Evolutionary conservation across 768 basidiomycete genomes (phyloP), one percentile per base, ranked within the genome.

Genomic region (Tulasnella sp.): DNA sequence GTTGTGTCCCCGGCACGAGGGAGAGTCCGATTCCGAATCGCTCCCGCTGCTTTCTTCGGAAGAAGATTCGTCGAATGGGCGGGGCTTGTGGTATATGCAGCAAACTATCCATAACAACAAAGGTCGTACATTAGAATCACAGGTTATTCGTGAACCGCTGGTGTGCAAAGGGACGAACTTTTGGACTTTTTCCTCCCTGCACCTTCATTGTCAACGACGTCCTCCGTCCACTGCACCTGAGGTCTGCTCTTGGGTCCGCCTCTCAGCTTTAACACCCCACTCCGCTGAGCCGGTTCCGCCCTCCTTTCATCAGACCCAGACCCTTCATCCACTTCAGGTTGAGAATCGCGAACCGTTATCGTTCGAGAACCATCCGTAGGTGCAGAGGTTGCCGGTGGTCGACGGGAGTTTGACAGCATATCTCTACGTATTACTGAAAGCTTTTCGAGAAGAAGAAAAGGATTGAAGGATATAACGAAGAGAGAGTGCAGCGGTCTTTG

Each of bases 141-240:
- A 19, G 4, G 69, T 14, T 29, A 45, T 72, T 25, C 12, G 38
- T 49, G 38, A 34, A 54, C n/a, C 19, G 40, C 42, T 42, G 25
- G 67, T 39, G 25, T 25, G n/a, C 17, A 37, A 52, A 14, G 29
- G 42, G 12, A 88, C 92, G 78, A 79, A 97, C 96, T 95, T 85
- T 98, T 98, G 37, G 94, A 94, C 78, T 92, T 93, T 84, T 97
- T 97, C 86, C 88, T 90, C 8, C 93, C 94, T 77, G 90, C 87
- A 0, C 91, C 90, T 80, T 98, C 96, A 80, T 98, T 97, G 82
- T 98, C 96, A 2, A 97, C 87, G 3, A 93, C 92, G 74, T 90
- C 91, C 22, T 94, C 91, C 29, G 84, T 87, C 96, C 96, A 97
- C 0, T 87, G 89, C 0, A 98, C 96, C 34, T 87, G 85, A 52